These are phyloP conservation scores for Raphanus raphanistrum DNA, from an alignment of 345 rosid genomes.

Conservation along the genomic window DNA sequence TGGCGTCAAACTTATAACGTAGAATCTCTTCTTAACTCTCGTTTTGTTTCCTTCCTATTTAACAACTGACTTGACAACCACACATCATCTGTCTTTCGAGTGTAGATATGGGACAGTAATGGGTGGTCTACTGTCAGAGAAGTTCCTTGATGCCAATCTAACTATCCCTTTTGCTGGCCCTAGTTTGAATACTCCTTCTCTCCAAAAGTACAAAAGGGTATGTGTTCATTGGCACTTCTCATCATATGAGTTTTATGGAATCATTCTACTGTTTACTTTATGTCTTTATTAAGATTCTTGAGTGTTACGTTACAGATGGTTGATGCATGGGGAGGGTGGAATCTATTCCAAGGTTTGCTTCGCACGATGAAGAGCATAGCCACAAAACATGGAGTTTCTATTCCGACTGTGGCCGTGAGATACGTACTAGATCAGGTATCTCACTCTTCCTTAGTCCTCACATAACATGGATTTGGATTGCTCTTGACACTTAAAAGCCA, in stretches of 20 bases:
- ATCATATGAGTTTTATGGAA: background rate
- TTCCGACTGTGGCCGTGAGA: conserved; percentile 85
- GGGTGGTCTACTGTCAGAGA: conserved; percentile 95
- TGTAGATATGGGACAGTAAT: conserved; percentile 91
- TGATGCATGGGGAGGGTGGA: conserved; percentile 99
- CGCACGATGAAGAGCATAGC: conserved; percentile 66
- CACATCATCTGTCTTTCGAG: conserved; percentile 14
- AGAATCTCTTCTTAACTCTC: conserved; percentile 29
- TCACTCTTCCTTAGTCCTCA: background rate
- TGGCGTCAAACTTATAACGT: conserved; percentile 96
- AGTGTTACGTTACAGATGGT: conserved; percentile 60
- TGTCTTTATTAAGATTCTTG: background rate
- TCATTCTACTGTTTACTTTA: conserved; percentile 11
- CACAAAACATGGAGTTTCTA: conserved; percentile 79
- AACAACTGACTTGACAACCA: background rate
- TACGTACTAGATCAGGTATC: conserved; percentile 80
- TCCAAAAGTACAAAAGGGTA: conserved; percentile 95
- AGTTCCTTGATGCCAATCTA: conserved; percentile 84
- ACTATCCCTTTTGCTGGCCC: conserved; percentile 86
- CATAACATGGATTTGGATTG: background rate
- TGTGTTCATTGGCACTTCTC: conserved; percentile 5
- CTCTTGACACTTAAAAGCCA: background rate
- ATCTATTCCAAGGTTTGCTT: conserved; percentile 74
- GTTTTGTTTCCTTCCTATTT: background rate
- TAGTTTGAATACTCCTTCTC: conserved; percentile 81